Base-by-base conservation (phyloP, 192 early-diverging fungal species). In the Gryganskiella cystojenkinii region DNA sequence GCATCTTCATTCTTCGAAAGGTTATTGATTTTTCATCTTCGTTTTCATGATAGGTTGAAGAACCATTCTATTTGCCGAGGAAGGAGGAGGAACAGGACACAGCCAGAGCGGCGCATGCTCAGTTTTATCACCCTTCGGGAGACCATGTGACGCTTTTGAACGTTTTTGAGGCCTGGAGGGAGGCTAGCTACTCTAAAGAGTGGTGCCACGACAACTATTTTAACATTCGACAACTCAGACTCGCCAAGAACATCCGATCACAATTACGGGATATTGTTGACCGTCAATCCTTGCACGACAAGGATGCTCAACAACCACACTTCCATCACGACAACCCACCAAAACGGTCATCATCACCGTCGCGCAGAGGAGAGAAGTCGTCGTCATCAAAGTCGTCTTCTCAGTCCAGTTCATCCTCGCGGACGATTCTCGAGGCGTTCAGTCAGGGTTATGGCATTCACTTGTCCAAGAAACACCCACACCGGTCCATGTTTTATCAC, bases 191-290 rank as follows among this genome's bases (percentile, higher is more conserved):
- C 59, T 82, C 85, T 60, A 87, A 86, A 59, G 82, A 82, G n/a
- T 99, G 96, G 96, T 98, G 98, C 79, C 89, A 89, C 71, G 92
- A 95, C 34, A 93, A 96, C 70, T 98, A 89, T 53, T 81, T 99
- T 24, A 94, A 98, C 70, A 71, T 86, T 64, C 88, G 94, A 22
- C 86, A 92, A 3, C 85, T 99, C 81, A 91, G 91, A 51, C 86
- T 90, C 6, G 96, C 94, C 1, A 87, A 84, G 54, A 94, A 91
- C 56, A 88, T 99, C 17, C 90, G 96, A 47, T 92, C 94, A 49
- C 98, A 99, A 80, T 82, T 99, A 50, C 82, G 90, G 42, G 91
- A 92, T 10, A 88, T 98, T 33, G 93, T 97, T 90, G 91, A 96
- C 64, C 89, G 95, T 40, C 84, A 92, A 59, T 86, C 89, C 22